These are phyloP conservation scores for Plasmodium sp. DNA, from an alignment of 169 alveolate genomes.

Conservation along the genomic window DNA sequence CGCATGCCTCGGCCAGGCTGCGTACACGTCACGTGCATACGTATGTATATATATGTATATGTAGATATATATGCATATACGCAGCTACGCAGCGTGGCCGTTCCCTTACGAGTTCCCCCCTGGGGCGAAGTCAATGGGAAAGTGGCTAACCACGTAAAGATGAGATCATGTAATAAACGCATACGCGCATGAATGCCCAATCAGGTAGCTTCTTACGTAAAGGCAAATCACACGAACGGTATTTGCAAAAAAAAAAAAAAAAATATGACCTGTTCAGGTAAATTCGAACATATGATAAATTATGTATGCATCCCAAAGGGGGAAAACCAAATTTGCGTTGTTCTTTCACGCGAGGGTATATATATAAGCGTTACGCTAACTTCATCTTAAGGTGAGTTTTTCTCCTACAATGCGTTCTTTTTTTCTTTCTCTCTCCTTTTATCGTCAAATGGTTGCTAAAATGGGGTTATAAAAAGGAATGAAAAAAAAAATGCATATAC, in stretches of 20 bases:
- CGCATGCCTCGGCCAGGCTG: background rate
- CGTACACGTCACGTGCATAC: background rate
- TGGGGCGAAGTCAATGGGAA: background rate
- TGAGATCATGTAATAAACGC: background rate
- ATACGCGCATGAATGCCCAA: background rate
- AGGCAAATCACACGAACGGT: background rate
- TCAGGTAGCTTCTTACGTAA: background rate
- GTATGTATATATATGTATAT: background rate
- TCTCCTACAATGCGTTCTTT: background rate
- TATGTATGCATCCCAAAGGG: background rate
- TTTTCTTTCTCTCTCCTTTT: background rate
- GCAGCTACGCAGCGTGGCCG: background rate
- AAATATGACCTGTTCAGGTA: constrained; percentile 18
- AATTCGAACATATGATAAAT: background rate
- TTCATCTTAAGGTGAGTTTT: constrained; percentile 4
- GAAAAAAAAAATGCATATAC: background rate
- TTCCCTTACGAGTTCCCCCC: background rate
- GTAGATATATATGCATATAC: background rate
- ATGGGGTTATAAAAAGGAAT: background rate
- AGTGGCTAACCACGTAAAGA: background rate
- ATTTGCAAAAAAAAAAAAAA: background rate
- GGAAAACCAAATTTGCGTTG: background rate
- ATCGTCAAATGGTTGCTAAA: background rate
- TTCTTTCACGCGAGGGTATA: background rate
- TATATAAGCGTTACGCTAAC: background rate